Evolutionary conservation across 2,329 filamentous ascomycete genomes (phyloP), one percentile per base, ranked within the genome.

Genomic region (Stemphylium vesicarium): DNA sequence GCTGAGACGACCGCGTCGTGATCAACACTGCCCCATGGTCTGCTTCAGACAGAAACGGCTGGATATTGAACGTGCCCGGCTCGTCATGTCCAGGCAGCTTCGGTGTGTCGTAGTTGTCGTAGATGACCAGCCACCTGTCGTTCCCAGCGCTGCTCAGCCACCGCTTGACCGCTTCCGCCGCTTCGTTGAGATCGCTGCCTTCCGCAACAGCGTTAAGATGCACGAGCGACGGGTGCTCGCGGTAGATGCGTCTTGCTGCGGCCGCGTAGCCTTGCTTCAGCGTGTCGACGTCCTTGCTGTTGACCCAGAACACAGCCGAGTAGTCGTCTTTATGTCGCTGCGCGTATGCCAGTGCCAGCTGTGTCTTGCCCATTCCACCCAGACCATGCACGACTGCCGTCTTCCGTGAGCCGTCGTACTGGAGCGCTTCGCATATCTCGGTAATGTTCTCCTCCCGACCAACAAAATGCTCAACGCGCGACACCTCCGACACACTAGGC

Each of bases 341-440:
- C 36, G 36, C 36, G 11, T 39, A 39, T 10, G 13, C 12, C 16
- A 29, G 9, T 42, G 39, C 39, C 8, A 80, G 66, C 58, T 81
- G 75, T 15, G 78, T 80, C 67, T 81, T 81, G 22, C 77, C 78
- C 26, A 81, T 79, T 2, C 78, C 78, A 13, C 78, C 77, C 3
- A 79, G 64, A 13, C 78, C 78, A 42, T 79, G 68, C 7, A 80
- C 57, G 24, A 77, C 65, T 32, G 72, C 65, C 20, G 39, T 44
- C 11, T 53, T 53, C 49, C 66, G 68, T 43, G 55, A 62, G 20
- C 63, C 62, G 56, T 72, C 51, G 20, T 65, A 51, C 10, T 42
- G 45, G 43, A 76, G 65, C 47, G 20, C 54, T 24, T 49, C 49
- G 38, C n/a, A n/a, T n/a, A n/a, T n/a, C n/a, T 68, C 65, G 49